These are phyloP conservation scores for Zychaea mexicana DNA, from an alignment of 371 early-diverging fungal genomes.

Conservation along the genomic window DNA sequence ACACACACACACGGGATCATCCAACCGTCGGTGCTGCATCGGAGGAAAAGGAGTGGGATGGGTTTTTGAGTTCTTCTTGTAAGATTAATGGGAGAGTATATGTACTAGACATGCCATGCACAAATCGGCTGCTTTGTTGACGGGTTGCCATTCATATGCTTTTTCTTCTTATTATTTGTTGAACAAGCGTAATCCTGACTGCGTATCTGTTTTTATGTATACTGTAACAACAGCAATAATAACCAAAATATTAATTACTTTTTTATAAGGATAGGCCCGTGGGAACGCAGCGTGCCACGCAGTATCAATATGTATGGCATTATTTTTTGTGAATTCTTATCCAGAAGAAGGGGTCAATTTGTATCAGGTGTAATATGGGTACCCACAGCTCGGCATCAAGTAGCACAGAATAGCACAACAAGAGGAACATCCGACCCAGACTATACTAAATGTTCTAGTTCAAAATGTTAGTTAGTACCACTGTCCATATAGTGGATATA, in stretches of 20 bases:
- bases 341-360: no score
- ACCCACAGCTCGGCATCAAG: no score
- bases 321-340: no score
- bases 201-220: neutral
- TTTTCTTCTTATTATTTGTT: neutral
- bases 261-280: neutral
- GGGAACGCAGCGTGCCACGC: neutral
- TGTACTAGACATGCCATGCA: neutral
- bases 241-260: neutral
- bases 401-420: no score
- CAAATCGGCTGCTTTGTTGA: constrained; percentile 3
- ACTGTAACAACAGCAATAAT: neutral
- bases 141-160: neutral
- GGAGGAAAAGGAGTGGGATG: neutral
- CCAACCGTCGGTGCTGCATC: neutral
- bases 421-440: no score
- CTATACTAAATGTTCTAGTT: no score
- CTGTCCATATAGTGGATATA: no score
- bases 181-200: neutral
- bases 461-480: no score
- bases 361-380: no score
- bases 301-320: no score
- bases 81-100: no score
- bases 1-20: neutral
- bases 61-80: no score